phyloP scores from a whole-genome alignment of 148 eudicot species.

The Gaultheria prostrata region DNA sequence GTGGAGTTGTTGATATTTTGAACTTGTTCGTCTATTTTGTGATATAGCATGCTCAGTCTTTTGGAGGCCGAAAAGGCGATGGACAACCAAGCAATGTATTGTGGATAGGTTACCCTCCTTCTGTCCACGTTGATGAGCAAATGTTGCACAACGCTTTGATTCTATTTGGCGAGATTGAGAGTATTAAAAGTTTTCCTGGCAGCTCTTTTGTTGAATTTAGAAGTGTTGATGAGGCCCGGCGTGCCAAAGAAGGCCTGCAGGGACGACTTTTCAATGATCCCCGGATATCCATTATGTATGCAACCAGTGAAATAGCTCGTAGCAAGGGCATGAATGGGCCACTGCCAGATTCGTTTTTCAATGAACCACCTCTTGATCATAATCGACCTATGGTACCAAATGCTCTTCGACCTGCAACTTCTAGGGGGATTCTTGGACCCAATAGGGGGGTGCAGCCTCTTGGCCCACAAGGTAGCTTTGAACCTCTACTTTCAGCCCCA shows the following conservation, averaged over 20 bases:
- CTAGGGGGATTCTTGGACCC: conserved; percentile 50
- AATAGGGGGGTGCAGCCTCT: conserved; percentile 45
- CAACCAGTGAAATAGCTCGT: conserved; percentile 51
- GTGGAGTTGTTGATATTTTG: background rate
- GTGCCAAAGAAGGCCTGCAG: conserved; percentile 82
- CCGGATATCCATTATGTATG: conserved; percentile 66
- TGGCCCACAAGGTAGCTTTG: conserved; percentile 57
- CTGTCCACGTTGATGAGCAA: conserved; percentile 66
- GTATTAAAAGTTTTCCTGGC: conserved; percentile 50
- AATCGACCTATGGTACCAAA: conserved; percentile 30
- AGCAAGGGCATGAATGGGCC: conserved; percentile 54
- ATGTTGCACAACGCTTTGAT: conserved; percentile 90
- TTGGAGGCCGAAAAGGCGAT: conserved; percentile 42
- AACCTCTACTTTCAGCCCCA: conserved; percentile 40
- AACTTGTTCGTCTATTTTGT: conserved; percentile 13
- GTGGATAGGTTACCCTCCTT: conserved; percentile 69
- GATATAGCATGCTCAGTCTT: conserved; percentile 59
- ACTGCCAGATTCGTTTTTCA: conserved; percentile 37
- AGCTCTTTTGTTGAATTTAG: conserved; percentile 78
- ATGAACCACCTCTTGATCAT: conserved; percentile 44
- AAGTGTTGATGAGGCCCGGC: conserved; percentile 85
- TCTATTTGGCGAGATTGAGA: conserved; percentile 81
- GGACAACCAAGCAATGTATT: conserved; percentile 64
- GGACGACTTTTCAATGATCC: conserved; percentile 83
- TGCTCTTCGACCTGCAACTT: conserved; percentile 35